Percentiles rank a stretch among this genome's conserved stretches.
Conservation (phyloP, 345 rosid species). For the Jatropha curcas region DNA sequence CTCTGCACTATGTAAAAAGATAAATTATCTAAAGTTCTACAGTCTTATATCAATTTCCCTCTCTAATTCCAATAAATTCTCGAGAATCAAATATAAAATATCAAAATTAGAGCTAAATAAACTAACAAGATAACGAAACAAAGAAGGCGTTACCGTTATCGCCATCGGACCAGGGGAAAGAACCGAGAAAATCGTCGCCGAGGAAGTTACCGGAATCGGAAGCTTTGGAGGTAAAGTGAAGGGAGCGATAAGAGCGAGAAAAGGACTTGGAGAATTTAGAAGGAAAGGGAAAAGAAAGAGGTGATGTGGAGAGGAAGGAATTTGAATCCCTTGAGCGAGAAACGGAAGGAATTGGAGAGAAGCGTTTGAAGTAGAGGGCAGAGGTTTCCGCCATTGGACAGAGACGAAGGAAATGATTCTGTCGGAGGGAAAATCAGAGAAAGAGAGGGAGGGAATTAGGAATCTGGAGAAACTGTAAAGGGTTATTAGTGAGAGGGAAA, state of each 20-base stretch:
- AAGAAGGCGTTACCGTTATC: conserved; percentile 42
- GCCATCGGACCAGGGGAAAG: conserved; percentile 70
- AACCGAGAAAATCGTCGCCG: conserved; percentile 62
- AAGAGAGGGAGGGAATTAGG: neutral
- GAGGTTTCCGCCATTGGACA: conserved; percentile 50
- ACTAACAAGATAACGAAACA: neutral
- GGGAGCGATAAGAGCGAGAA: conserved; percentile 39
- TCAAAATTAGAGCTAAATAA: neutral
- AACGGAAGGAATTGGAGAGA: conserved; percentile 27
- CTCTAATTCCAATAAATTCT: conserved; percentile 1
- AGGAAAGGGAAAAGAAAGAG: conserved; percentile 9
- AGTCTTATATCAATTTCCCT: neutral
- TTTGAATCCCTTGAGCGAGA: conserved; percentile 30
- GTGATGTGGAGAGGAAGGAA: conserved; percentile 26
- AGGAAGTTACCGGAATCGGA: conserved; percentile 50
- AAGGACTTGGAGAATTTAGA: conserved; percentile 27
- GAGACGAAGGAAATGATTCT: conserved; percentile 23
- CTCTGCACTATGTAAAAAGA: neutral
- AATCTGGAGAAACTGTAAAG: neutral
- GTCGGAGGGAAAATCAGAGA: neutral
- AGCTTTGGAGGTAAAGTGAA: conserved; percentile 50
- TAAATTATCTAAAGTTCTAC: neutral
- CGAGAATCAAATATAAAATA: neutral
- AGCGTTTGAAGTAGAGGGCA: conserved; percentile 7
- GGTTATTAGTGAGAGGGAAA: neutral